Conservation (phyloP, 805 yeast genomes). For the Brettanomyces sp. region DNA sequence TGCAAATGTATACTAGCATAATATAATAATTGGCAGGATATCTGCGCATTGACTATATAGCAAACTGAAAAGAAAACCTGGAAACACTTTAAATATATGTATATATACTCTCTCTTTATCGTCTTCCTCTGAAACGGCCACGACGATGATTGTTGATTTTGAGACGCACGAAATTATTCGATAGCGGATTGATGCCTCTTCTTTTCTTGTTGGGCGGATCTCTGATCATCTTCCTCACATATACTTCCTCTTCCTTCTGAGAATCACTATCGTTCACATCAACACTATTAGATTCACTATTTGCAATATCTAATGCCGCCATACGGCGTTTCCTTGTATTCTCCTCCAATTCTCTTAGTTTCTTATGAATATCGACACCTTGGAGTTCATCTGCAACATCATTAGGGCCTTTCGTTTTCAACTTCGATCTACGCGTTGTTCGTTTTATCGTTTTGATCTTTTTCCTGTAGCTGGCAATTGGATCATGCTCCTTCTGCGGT, state of each 20-base stretch:
- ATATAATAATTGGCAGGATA: too few relatives aligned
- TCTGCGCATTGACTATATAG: background rate
- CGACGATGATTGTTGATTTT: constrained; percentile 22
- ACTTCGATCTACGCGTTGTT: constrained; percentile 41
- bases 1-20: too few relatives aligned
- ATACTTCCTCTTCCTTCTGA: constrained; percentile 13
- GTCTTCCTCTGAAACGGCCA: constrained; percentile 16
- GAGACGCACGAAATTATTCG: constrained; percentile 26
- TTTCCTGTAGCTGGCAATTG: constrained; percentile 13
- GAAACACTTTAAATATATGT: background rate
- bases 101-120: constrained; percentile 4
- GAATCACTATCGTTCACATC: constrained; percentile 13
- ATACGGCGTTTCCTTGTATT: constrained; percentile 7
- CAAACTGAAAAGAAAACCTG: background rate
- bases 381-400: constrained; percentile 23
- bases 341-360: constrained; percentile 25
- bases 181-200: constrained; percentile 19
- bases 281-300: constrained; percentile 4
- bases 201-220: constrained; percentile 5
- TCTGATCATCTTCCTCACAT: constrained; percentile 11
- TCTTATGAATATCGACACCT: constrained; percentile 34
- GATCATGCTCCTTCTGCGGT: constrained; percentile 5
- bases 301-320: too few relatives aligned
- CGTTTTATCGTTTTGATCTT: constrained; percentile 40
- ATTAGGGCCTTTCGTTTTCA: constrained; percentile 28